phyloP scores from a whole-genome alignment of 2,329 filamentous ascomycete species.

The Microcyclospora pomicola region DNA sequence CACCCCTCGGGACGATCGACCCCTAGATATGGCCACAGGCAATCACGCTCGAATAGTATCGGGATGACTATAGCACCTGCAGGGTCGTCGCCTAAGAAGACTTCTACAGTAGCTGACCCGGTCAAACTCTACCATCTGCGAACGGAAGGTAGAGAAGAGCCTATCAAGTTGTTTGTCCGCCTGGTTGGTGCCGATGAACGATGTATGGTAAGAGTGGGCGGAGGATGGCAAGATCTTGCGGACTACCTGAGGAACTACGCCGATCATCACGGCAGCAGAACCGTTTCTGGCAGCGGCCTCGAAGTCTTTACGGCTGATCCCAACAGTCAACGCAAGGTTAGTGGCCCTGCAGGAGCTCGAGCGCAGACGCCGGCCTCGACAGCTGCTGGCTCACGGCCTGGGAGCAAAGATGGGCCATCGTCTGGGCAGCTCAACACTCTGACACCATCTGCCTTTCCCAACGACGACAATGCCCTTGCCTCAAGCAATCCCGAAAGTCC shows the following conservation, averaged over 20 bases:
- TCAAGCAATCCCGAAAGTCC: too few species aligned
- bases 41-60: background rate
- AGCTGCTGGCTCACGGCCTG: conserved; percentile 4
- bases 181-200: conserved; percentile 86
- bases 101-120: conserved; percentile 17
- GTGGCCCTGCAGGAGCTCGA: conserved; percentile 6
- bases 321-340: conserved; percentile 12
- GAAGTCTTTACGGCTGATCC: conserved; percentile 38
- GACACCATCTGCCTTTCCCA: background rate
- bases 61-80: conserved; percentile 21
- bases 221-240: conserved; percentile 93
- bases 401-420: conserved; percentile 6
- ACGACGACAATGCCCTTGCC: conserved; percentile 2
- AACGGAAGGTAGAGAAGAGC: conserved; percentile 66
- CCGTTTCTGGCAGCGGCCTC: conserved; percentile 39
- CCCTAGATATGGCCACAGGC: too few species aligned
- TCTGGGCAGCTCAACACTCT: too few species aligned
- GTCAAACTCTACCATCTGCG: conserved; percentile 90
- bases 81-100: conserved; percentile 21
- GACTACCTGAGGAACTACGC: conserved; percentile 93
- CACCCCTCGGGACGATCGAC: too few species aligned
- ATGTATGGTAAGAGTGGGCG: conserved; percentile 95
- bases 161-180: conserved; percentile 88
- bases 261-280: conserved; percentile 70
- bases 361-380: background rate